These are phyloP conservation scores for Pyrus pyrifolia DNA, from an alignment of 306 rosid genomes.

Conservation along the genomic window DNA sequence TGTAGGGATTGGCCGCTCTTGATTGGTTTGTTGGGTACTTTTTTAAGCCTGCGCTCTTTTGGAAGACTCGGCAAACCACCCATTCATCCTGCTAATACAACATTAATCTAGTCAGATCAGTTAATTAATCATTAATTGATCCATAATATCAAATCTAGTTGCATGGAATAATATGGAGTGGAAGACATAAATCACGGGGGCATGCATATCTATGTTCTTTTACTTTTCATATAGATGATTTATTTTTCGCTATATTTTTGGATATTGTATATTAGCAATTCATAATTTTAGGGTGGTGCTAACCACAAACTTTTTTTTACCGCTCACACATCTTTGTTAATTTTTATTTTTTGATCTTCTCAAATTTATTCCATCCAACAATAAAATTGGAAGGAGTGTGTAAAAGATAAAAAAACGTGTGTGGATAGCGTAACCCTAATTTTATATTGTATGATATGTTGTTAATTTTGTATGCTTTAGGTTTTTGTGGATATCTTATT, in stretches of 20 bases:
- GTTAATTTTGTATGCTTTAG: neutral
- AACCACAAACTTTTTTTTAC: too few relatives aligned
- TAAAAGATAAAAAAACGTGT: too few relatives aligned
- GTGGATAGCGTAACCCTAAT: too few relatives aligned
- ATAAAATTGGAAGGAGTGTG: too few relatives aligned
- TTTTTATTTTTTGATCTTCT: too few relatives aligned
- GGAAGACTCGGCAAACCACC: slow-evolving; percentile 85
- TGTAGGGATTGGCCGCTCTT: slow-evolving; percentile 53
- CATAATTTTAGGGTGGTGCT: too few relatives aligned
- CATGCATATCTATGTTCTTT: neutral
- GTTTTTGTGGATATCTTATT: neutral
- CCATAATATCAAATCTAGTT: neutral
- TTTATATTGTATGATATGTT: neutral
- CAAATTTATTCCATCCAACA: too few relatives aligned
- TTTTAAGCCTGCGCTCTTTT: slow-evolving; percentile 66
- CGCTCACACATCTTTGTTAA: too few relatives aligned
- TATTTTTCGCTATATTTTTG: neutral
- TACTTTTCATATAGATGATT: neutral
- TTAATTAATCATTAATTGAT: neutral
- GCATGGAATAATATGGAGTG: neutral
- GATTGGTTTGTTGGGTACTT: slow-evolving; percentile 56
- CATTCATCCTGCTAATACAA: slow-evolving; percentile 65
- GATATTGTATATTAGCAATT: neutral
- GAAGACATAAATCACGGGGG: neutral
- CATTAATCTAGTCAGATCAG: too few relatives aligned